phyloP scores from a whole-genome alignment of 2,329 filamentous ascomycete species.

The Verticillium alfalfae region DNA sequence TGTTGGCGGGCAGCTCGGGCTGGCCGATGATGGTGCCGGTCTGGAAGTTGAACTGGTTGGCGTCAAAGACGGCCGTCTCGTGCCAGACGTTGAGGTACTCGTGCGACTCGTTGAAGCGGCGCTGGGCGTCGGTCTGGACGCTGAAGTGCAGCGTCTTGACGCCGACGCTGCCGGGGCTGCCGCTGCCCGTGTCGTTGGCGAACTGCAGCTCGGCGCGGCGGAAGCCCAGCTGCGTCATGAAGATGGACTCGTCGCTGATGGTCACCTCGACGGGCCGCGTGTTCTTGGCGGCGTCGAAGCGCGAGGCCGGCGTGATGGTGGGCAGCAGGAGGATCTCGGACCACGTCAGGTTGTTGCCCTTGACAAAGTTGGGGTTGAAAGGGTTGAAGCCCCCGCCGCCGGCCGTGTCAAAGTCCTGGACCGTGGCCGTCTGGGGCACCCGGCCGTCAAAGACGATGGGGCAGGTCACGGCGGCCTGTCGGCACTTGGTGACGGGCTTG shows the following conservation, averaged over 20 bases:
- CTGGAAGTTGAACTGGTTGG: conserved; percentile 50
- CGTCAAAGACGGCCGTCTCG: conserved; percentile 38
- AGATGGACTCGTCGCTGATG: conserved; percentile 54
- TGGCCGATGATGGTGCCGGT: conserved; percentile 44
- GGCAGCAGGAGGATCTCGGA: conserved; percentile 45
- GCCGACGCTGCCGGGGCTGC: conserved; percentile 46
- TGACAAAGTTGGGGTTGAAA: conserved; percentile 47
- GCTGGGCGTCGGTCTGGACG: conserved; percentile 43
- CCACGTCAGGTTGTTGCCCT: conserved; percentile 47
- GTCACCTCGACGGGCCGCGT: conserved; percentile 45
- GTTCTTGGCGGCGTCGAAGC: conserved; percentile 35
- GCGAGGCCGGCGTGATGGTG: conserved; percentile 14
- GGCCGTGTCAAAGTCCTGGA: conserved; percentile 33
- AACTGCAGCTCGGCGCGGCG: conserved; percentile 53
- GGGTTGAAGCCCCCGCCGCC: conserved; percentile 22
- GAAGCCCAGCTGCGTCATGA: conserved; percentile 54
- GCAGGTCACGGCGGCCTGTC: conserved; percentile 19
- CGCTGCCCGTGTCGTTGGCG: conserved; percentile 33
- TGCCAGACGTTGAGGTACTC: conserved; percentile 54
- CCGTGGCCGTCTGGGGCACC: conserved; percentile 28
- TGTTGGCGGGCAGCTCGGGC: not conserved
- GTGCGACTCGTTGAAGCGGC: conserved; percentile 53
- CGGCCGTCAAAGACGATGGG: conserved; percentile 41
- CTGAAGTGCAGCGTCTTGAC: conserved; percentile 59
- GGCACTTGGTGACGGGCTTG: not conserved